Evolutionary conservation across 345 rosid genomes (phyloP).

Genomic region (Mallotus nudiflorus): DNA sequence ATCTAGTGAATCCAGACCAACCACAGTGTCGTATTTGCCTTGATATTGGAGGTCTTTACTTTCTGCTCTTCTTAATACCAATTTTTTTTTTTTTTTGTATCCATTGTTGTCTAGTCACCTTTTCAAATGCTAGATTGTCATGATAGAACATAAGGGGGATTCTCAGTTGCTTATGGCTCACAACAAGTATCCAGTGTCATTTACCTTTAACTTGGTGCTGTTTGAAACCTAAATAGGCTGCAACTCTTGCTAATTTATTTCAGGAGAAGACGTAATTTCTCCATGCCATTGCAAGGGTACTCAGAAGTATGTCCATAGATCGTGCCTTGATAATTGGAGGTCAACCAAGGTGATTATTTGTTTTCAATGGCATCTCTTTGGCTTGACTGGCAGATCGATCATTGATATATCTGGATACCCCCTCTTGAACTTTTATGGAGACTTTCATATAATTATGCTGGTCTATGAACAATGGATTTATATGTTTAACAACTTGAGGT

Average conservation of each 20-base stretch:
- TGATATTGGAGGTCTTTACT: constrained; percentile 73
- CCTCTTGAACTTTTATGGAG: constrained; percentile 2
- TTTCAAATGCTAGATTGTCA: constrained; percentile 13
- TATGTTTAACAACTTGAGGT: neutral
- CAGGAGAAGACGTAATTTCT: constrained; percentile 92
- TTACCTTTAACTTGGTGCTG: constrained; percentile 1
- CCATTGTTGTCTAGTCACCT: constrained; percentile 7
- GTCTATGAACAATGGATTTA: neutral
- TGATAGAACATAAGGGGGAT: neutral
- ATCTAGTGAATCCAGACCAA: constrained; percentile 69
- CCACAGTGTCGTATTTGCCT: constrained; percentile 96
- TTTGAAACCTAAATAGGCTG: constrained; percentile 14
- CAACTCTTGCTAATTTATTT: constrained; percentile 24
- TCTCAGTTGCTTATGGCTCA: neutral
- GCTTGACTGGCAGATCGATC: constrained; percentile 15
- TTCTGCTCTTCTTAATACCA: constrained; percentile 21
- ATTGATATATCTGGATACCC: neutral
- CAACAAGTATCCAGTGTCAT: too few relatives aligned
- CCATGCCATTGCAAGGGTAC: constrained; percentile 99
- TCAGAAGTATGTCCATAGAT: constrained; percentile 95
- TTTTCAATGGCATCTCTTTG: constrained; percentile 4
- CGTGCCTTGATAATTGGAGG: constrained; percentile 97
- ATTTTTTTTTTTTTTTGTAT: too few relatives aligned
- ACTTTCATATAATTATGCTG: constrained; percentile 5
- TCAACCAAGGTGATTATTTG: constrained; percentile 76